Base-by-base conservation (phyloP, 495 filamentous ascomycete genomes). In the Podospora pseudocomata region DNA sequence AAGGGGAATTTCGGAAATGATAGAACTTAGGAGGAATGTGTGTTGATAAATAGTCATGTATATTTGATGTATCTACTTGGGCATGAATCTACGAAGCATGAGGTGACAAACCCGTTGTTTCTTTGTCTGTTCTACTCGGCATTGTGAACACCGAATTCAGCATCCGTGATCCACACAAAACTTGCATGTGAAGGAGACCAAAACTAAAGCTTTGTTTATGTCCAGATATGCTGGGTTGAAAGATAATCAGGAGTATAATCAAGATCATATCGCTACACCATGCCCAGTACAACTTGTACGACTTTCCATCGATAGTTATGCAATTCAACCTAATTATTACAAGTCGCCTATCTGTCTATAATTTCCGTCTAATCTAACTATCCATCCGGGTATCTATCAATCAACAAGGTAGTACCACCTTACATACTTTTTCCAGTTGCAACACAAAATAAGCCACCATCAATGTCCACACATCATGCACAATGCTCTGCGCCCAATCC, bases 351-450 rank as follows among this genome's bases (percentile, higher is more conserved):
- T 58, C 18, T 26, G 18, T 58, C 13, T 58, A 58, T 58, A 49
- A 49, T 9, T 13, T 49, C 39, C 39, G 15, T 49, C 39, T 16
- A 18, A 49, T 49, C 39, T 32, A 32, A 32, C 3, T n/a, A 58
- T 20, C 18, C n/a, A 58, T 26, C 55, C 23, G 55, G 55, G 55
- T 58, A 58, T 58, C 55, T 58, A 58, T 58, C 55, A 20, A 20
- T 58, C 55, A 58, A 19, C 19, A 26, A 58, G 55, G 55, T 58
- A 58, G 39, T 58, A 26, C 55, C 55, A 58, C 55, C 55, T 58
- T 58, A 9, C 55, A 19, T 20, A 19, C 18, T 58, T 58, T 26
- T 26, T 20, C 30, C 4, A 26, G 6, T 23, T 23, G 23, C 23
- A 23, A 23, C 23, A 23, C n/a, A 58, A 58, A 9, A 23, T 19